Conservation (phyloP, 768 basidiomycete genomes). For the Cytidiella melzeri region DNA sequence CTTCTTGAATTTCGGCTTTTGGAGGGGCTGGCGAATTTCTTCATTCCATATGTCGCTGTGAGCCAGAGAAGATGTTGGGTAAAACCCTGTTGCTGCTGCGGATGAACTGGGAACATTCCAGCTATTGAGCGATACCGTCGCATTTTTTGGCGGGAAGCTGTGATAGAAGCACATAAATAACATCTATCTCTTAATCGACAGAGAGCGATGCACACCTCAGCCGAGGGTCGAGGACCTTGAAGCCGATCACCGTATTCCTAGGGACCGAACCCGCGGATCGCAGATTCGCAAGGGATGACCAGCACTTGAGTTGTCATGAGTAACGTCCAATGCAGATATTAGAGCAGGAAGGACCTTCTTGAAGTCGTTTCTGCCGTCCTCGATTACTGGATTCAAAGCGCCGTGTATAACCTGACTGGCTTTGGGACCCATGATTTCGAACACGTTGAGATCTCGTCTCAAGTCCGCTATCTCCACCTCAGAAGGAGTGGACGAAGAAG, state of each 20-base stretch:
- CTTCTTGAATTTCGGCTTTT: slow-evolving; percentile 68
- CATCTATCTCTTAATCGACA: not conserved
- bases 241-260: slow-evolving; percentile 70
- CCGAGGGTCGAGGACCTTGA: slow-evolving; percentile 81
- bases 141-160: slow-evolving; percentile 84
- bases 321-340: not conserved
- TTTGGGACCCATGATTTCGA: slow-evolving; percentile 87
- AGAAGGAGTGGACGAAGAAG: slow-evolving; percentile 18
- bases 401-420: slow-evolving; percentile 43
- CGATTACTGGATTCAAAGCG: slow-evolving; percentile 43
- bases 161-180: not conserved
- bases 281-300: slow-evolving; percentile 53
- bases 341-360: slow-evolving; percentile 38
- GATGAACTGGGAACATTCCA: slow-evolving; percentile 20
- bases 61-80: slow-evolving; percentile 56
- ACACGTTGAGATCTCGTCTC: slow-evolving; percentile 64
- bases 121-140: slow-evolving; percentile 35
- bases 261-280: slow-evolving; percentile 65
- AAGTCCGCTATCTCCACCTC: slow-evolving; percentile 68
- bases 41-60: slow-evolving; percentile 73
- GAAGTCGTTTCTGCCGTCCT: slow-evolving; percentile 49
- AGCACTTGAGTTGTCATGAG: slow-evolving; percentile 43
- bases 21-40: slow-evolving; percentile 40
- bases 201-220: slow-evolving; percentile 50
- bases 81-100: slow-evolving; percentile 29